Conservation (phyloP, 2,329 filamentous ascomycete genomes). For the Pseudocercospora fijiensis region DNA sequence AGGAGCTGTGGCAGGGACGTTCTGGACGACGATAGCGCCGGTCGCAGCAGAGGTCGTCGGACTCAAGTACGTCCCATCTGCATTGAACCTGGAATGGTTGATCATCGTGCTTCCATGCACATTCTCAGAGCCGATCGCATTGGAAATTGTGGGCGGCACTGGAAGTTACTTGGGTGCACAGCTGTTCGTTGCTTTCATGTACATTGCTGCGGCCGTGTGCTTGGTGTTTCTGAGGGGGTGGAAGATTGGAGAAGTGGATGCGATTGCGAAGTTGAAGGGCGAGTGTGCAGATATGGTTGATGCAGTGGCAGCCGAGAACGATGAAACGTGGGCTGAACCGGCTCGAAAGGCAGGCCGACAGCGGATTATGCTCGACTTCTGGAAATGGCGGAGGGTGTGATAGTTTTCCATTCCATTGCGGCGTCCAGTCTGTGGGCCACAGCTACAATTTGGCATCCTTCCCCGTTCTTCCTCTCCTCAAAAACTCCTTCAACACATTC, state of each 20-base stretch:
- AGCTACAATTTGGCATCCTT: background rate
- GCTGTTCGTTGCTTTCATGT: conserved; percentile 62
- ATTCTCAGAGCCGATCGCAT: conserved; percentile 58
- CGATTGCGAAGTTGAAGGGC: conserved; percentile 38
- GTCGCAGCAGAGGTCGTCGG: conserved; percentile 74
- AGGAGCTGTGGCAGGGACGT: conserved; percentile 67
- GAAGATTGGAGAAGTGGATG: conserved; percentile 59
- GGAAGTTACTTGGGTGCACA: conserved; percentile 58
- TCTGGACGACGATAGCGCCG: conserved; percentile 65
- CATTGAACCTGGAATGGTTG: conserved; percentile 70
- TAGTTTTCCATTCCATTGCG: too few relatives aligned
- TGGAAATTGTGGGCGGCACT: conserved; percentile 53
- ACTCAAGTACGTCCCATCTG: conserved; percentile 65
- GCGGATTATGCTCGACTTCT: conserved; percentile 31
- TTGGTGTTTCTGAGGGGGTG: conserved; percentile 58
- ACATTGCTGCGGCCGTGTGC: conserved; percentile 56
- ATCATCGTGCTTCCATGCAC: conserved; percentile 68
- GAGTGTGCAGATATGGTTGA: conserved; percentile 30
- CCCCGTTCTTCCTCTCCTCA: background rate
- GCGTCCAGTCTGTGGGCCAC: background rate
- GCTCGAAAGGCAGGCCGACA: conserved; percentile 31
- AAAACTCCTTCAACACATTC: conserved; percentile 10
- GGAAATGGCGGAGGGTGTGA: conserved; percentile 37
- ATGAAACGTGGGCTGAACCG: conserved; percentile 24
- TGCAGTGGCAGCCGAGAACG: conserved; percentile 26